Percentiles rank a stretch among this genome's conserved stretches.
These are phyloP conservation scores for Punica granatum DNA, from an alignment of 345 rosid species.

Conservation along the genomic window DNA sequence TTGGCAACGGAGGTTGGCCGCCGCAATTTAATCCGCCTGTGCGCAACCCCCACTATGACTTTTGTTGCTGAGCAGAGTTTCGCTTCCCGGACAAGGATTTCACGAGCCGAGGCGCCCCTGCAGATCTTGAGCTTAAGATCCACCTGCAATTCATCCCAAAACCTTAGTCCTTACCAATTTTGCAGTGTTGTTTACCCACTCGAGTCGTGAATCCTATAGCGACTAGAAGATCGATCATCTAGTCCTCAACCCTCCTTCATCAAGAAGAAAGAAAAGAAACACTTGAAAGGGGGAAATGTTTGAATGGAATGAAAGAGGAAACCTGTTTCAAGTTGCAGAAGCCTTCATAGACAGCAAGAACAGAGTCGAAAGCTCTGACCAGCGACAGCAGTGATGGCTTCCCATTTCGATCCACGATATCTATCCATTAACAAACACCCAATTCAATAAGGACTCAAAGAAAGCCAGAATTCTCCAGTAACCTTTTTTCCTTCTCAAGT, in stretches of 20 bases:
- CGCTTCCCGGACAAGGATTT: slow-evolving; percentile 74
- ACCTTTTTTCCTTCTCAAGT: neutral
- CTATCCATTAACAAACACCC: slow-evolving; percentile 18
- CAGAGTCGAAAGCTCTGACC: slow-evolving; percentile 78
- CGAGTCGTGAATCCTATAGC: no score
- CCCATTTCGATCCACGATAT: slow-evolving; percentile 50
- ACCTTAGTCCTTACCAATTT: slow-evolving; percentile 1
- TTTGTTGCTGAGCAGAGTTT: slow-evolving; percentile 48
- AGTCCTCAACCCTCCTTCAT: no score
- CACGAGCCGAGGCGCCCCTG: slow-evolving; percentile 58
- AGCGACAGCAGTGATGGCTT: slow-evolving; percentile 68
- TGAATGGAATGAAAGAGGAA: neutral
- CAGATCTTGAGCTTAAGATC: slow-evolving; percentile 92
- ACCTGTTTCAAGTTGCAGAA: slow-evolving; percentile 99
- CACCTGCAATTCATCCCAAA: slow-evolving; percentile 40
- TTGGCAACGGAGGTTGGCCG: slow-evolving; percentile 70
- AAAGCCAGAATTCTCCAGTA: neutral
- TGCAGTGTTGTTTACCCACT: no score
- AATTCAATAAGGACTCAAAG: neutral
- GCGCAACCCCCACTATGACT: slow-evolving; percentile 61
- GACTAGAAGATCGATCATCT: no score
- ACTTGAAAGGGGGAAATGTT: neutral
- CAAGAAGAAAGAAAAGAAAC: neutral
- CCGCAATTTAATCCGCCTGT: slow-evolving; percentile 38
- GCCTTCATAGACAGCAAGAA: slow-evolving; percentile 85